Evolutionary conservation across 495 filamentous ascomycete genomes (phyloP), one percentile per base, ranked within the genome.

Genomic region (Trichoderma virens): DNA sequence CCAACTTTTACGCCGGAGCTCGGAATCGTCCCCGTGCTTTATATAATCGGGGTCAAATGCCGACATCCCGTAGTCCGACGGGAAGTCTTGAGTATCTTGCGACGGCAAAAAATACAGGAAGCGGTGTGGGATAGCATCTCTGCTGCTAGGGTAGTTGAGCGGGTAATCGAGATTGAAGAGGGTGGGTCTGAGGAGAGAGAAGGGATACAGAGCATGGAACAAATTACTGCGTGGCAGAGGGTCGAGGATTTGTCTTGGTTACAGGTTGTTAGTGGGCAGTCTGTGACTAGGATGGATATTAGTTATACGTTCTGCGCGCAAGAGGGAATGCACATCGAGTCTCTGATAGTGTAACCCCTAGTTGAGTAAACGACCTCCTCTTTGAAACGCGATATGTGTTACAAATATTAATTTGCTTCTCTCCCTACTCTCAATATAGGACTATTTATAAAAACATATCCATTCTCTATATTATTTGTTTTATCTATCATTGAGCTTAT

Each of bases 11-110:
- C 67, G 25, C 65, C 62, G n/a, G 67, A 69, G 27, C 38, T 69
- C 14, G 67, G 65, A 35, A 63, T 67, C 13, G 23, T 69, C 56
- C 65, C 67, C 9, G 67, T 61, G 60, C 70, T 70, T 47, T 74
- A 71, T 64, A 69, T 74, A 34, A 66, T 74, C 31, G 72, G 71
- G 59, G 65, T 30, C 61, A 74, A 74, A 67, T 74, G 72, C 62
- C 68, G 72, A 59, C 62, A 74, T 66, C 71, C 72, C 18, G 31
- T 34, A 2, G 62, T 73, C 47, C 70, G 71, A 43, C 72, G 72
- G 27, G 63, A 68, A 59, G 68, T 60, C 28, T 60, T 69, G 45
- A 31, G 56, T 54, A 70, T 75, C 20, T 65, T 75, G 69, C 66
- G 70, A 62, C 64, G 66, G 54, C 66, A 72, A 41, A 67, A 43